Base-by-base conservation (phyloP, 2,329 filamentous ascomycete species). In the Arthroderma sp. region DNA sequence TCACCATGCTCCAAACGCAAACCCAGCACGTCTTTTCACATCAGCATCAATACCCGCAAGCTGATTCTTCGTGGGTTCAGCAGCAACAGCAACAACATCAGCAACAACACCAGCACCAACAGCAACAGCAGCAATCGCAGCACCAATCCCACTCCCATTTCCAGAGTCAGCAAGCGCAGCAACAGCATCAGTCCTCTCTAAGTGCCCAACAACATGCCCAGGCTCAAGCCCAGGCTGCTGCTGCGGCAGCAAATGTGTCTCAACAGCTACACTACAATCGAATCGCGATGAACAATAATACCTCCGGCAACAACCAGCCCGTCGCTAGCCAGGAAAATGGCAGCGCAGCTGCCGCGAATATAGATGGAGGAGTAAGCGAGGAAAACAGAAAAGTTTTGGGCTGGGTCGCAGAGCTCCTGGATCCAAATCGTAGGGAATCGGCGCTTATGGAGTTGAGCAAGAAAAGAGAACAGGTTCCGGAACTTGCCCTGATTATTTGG, bases 391-490 rank as follows among this genome's bases (percentile, higher is more conserved):
- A 88, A 53, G 91, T 93, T n/a, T 78, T 95, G 65, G 80, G 80
- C 51, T 95, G 86, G 73, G 91, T 95, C 51, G 86, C 88, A 44
- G 88, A 95, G 62, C 74, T 95, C 47, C 75, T 96, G 60, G 89
- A 87, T 62, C 84, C 88, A 52, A 80, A 75, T 56, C 88, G 87
- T 29, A 78, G 91, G 51, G 91, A 96, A 69, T 82, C 86, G 4
- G 91, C 91, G 41, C 73, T 98, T 44, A 74, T 98, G 58, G 91
- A 98, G 66, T 74, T 98, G 42, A 96, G 89, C 69, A 98, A 98
- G 73, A 98, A 98, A 75, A 75, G 91, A 46, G 91, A 98, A 67
- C 91, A 96, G 66, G 91, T 98, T 10, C 89, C 91, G 0, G 91
- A 98, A 69, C 72, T 98, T 48, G 91, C 91, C 39, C 71, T 98